Conservation (phyloP, 192 early-diverging fungal genomes). For the Backusella australiensis region DNA sequence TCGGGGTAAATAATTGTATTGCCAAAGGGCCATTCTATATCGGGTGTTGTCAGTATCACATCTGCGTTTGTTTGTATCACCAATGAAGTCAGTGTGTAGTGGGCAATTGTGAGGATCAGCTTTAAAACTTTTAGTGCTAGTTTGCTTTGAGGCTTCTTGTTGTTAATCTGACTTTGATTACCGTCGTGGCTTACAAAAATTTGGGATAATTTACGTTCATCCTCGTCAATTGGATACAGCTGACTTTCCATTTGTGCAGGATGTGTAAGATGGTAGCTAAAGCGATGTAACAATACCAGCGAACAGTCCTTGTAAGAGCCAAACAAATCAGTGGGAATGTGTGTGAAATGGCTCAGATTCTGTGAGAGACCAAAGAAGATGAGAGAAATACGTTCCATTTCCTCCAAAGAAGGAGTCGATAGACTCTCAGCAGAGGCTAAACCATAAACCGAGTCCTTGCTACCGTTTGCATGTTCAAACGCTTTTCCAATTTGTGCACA, state of each 20-base stretch:
- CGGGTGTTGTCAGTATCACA: slow-evolving; percentile 28
- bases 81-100: slow-evolving; percentile 37
- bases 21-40: slow-evolving; percentile 42
- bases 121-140: neutral
- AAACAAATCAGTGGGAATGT: slow-evolving; percentile 12
- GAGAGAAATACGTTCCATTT: slow-evolving; percentile 52
- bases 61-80: slow-evolving; percentile 38
- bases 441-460: slow-evolving; percentile 7
- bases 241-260: slow-evolving; percentile 23
- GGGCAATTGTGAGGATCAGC: slow-evolving; percentile 24
- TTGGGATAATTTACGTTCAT: slow-evolving; percentile 8
- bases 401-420: slow-evolving; percentile 44
- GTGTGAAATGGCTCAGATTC: neutral
- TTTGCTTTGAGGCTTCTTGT: slow-evolving; percentile 15
- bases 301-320: slow-evolving; percentile 16
- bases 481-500: slow-evolving; percentile 44
- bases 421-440: slow-evolving; percentile 24
- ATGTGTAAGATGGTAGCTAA: slow-evolving; percentile 15
- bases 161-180: neutral
- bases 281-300: slow-evolving; percentile 11
- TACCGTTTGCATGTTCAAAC: slow-evolving; percentile 16
- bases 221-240: slow-evolving; percentile 15
- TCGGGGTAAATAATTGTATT: slow-evolving; percentile 38
- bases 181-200: neutral
- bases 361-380: slow-evolving; percentile 49